Base-by-base conservation (phyloP, 2,329 filamentous ascomycete species). In the Dactylonectria macrodidyma region DNA sequence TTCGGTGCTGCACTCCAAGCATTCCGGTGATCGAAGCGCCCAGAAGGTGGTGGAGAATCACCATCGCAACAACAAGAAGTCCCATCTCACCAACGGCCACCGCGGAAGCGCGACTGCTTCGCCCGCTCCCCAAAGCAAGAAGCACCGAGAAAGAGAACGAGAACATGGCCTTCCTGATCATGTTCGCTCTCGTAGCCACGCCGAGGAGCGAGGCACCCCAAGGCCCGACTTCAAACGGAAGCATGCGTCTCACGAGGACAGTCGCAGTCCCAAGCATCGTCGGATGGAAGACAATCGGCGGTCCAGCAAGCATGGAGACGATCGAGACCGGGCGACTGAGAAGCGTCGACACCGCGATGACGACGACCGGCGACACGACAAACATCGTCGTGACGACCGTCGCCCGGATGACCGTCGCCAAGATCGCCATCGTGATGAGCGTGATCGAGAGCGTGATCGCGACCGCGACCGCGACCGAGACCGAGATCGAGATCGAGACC, bases 51-150 rank as follows among this genome's bases (percentile, higher is more conserved):
- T 97, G 33, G 95, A 97, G 76, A 97, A 97, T 72, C 95, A 98
- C 76, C 95, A 97, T 80, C 93, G 95, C 62, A 97, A 95, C 83
- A 97, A 95, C 83, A 97, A 97, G 84, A 95, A 97, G 77, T 82
- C 84, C 2, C 80, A 82, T 5, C 78, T 89, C 56, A 79, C 83
- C 70, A 90, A 90, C 73, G 88, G 91, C 10, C 85, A 90, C 71
- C 90, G 91, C 41, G 88, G 88, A 52, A 84, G 91, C 60, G 86
- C 89, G 44, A 92, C 91, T 22, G 91, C 90, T n/a, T 95, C 93
- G 19, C 93, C 93, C 8, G 91, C 87, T 24, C 91, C 92, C 3
- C 84, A 84, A 41, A 65, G 68, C 12, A 83, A 82, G 75, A 85
- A 86, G 65, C 81, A 84, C 69, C 83, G 86, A 47, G 84, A 87